Percentiles rank a stretch among this genome's conserved stretches.
Evolutionary conservation across 805 yeast genomes (phyloP).

Genomic region (Metschnikowia matae): DNA sequence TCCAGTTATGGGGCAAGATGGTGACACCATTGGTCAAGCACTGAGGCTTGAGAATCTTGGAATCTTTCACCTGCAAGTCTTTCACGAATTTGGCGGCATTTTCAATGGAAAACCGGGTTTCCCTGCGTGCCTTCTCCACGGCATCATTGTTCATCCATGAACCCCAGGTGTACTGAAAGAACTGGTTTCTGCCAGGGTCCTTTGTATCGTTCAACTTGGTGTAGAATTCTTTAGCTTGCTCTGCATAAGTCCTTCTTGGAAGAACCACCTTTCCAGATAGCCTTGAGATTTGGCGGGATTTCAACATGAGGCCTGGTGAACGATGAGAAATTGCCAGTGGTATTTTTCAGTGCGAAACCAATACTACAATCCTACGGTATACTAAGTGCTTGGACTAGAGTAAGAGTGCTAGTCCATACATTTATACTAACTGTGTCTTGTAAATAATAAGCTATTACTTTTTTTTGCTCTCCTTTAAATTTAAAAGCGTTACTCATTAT

Average conservation of each 20-base stretch:
- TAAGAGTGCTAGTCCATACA: background rate
- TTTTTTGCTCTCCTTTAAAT: background rate
- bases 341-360: constrained; percentile 2
- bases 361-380: too few relatives aligned
- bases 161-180: constrained; percentile 93
- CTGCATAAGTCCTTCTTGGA: constrained; percentile 3
- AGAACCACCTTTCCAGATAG: background rate
- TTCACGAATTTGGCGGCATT: constrained; percentile 61
- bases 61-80: constrained; percentile 36
- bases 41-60: constrained; percentile 26
- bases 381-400: too few relatives aligned
- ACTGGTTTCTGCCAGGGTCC: constrained; percentile 65
- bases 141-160: constrained; percentile 84
- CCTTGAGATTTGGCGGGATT: background rate
- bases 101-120: constrained; percentile 74
- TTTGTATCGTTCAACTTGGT: constrained; percentile 57
- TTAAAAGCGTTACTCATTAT: background rate
- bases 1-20: constrained; percentile 48
- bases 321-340: background rate
- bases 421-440: background rate
- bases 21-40: constrained; percentile 43
- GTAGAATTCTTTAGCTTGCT: constrained; percentile 36
- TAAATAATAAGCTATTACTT: background rate
- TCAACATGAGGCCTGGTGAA: background rate
- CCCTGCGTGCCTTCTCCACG: constrained; percentile 67